Evolutionary conservation across 2,329 filamentous ascomycete species (phyloP).

Genomic region (Keithomyces neogunnii): DNA sequence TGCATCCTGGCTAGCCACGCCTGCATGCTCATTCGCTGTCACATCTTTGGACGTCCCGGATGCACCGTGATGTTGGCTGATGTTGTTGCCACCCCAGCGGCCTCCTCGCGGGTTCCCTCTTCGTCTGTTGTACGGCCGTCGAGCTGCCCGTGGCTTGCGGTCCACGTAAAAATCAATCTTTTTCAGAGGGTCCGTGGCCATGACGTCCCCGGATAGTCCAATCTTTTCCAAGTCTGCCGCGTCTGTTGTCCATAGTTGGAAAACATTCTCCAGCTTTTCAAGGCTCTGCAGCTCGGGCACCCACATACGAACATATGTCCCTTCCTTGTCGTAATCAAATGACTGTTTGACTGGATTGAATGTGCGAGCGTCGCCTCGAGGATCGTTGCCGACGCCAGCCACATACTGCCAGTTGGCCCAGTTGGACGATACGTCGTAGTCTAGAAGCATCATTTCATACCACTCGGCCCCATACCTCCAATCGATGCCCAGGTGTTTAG

Average conservation of each 20-base stretch:
- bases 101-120: conserved; percentile 16
- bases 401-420: conserved; percentile 84
- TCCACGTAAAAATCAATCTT: conserved; percentile 56
- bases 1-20: not conserved
- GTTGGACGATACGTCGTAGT: conserved; percentile 69
- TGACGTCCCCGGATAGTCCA: conserved; percentile 48
- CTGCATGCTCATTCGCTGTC: not conserved
- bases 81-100: conserved; percentile 6
- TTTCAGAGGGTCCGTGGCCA: conserved; percentile 59
- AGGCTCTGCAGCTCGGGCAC: conserved; percentile 56
- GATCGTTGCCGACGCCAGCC: conserved; percentile 72
- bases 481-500: conserved; percentile 66
- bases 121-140: conserved; percentile 16
- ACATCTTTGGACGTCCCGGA: conserved; percentile 3
- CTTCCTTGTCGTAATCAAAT: conserved; percentile 65
- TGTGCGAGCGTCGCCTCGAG: conserved; percentile 59
- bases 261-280: conserved; percentile 47
- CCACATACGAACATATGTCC: conserved; percentile 65
- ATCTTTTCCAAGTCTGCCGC: conserved; percentile 47
- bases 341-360: conserved; percentile 80
- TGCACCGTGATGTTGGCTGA: not conserved
- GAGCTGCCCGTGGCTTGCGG: conserved; percentile 29
- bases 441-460: conserved; percentile 67
- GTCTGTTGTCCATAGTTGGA: conserved; percentile 61
- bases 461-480: conserved; percentile 77